Evolutionary conservation across 805 yeast genomes (phyloP).

Genomic region (Schwanniomyces occidentalis): DNA sequence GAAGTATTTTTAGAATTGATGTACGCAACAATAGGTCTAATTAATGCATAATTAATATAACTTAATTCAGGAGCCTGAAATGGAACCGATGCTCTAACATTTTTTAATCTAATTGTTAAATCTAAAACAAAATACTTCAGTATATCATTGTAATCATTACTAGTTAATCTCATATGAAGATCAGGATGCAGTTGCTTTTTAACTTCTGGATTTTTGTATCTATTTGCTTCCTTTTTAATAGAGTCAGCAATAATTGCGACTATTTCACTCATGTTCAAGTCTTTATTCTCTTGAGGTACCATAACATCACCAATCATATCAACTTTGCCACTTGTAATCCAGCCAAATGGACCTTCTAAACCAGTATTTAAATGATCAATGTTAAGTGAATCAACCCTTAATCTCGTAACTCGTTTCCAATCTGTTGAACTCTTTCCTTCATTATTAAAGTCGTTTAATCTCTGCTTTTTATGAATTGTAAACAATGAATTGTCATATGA

Average conservation of each 20-base stretch:
- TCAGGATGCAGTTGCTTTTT: constrained; percentile 19
- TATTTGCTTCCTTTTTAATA: constrained; percentile 49
- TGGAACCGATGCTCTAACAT: constrained; percentile 88
- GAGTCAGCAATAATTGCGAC: constrained; percentile 48
- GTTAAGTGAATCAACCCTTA: constrained; percentile 80
- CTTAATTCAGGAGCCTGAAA: constrained; percentile 82
- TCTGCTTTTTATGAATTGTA: constrained; percentile 80
- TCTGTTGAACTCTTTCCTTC: constrained; percentile 16
- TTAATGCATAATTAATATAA: constrained; percentile 88
- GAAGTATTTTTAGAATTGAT: constrained; percentile 88
- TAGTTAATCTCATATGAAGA: constrained; percentile 28
- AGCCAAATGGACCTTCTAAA: constrained; percentile 91
- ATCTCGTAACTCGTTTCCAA: constrained; percentile 59
- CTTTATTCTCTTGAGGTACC: constrained; percentile 67
- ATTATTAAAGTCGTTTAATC: constrained; percentile 47
- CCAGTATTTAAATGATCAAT: constrained; percentile 91
- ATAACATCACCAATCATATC: constrained; percentile 91
- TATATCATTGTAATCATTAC: constrained; percentile 31
- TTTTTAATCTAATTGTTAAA: constrained; percentile 73
- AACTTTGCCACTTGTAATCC: constrained; percentile 91
- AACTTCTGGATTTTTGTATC: constrained; percentile 36
- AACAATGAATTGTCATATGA: constrained; percentile 91
- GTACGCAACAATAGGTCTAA: constrained; percentile 93
- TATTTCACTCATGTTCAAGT: constrained; percentile 49
- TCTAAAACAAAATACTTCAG: constrained; percentile 73